Evolutionary conservation across 78 protist genomes (phyloP).

Genomic region (Guillardia theta): DNA sequence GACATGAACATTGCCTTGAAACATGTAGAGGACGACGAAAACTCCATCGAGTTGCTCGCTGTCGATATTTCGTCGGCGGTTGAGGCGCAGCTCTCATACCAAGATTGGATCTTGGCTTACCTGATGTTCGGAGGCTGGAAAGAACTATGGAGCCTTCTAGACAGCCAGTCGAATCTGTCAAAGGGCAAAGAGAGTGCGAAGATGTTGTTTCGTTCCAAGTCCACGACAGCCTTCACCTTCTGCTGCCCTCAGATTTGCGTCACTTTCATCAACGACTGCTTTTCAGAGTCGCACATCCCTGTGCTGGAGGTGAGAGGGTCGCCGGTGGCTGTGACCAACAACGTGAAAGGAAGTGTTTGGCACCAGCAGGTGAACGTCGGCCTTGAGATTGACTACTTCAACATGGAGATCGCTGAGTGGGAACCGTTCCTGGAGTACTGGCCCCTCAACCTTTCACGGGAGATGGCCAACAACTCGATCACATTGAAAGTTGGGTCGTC

Average conservation of each 20-base stretch:
- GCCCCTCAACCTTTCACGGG: background rate
- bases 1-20: background rate
- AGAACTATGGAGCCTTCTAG: background rate
- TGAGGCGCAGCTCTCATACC: conserved; percentile 26
- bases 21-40: background rate
- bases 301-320: background rate
- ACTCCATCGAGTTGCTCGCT: background rate
- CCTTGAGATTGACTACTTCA: conserved; percentile 21
- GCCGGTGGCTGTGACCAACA: background rate
- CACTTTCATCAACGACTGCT: conserved; percentile 19
- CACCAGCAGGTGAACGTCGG: background rate
- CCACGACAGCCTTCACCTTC: background rate
- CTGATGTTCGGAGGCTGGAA: background rate
- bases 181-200: background rate
- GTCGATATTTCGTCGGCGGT: background rate
- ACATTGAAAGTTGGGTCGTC: too few relatives aligned
- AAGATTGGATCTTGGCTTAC: background rate
- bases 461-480: background rate
- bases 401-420: background rate
- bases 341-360: too few relatives aligned
- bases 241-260: background rate
- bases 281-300: background rate
- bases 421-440: background rate
- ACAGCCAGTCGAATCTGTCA: background rate
- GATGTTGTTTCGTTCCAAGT: background rate